Evolutionary conservation across 192 early-diverging fungal genomes (phyloP).

Genomic region (Coemansia sp.): DNA sequence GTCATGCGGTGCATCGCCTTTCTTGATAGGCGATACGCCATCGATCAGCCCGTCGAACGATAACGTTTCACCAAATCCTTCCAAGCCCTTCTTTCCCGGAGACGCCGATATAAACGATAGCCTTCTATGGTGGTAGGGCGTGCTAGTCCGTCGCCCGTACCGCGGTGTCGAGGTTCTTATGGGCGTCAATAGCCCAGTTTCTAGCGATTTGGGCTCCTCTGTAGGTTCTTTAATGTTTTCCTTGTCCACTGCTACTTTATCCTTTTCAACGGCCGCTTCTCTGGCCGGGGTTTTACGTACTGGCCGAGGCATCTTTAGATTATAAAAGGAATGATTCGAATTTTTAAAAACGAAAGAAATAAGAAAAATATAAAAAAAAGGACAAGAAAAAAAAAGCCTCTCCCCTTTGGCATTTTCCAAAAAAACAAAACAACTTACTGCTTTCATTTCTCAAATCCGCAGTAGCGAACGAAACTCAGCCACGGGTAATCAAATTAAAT

Average conservation of each 20-base stretch:
- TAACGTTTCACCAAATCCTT: conserved; percentile 1
- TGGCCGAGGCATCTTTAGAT: conserved; percentile 17
- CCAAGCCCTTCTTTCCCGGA: conserved; percentile 1
- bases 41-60: conserved; percentile 36
- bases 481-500: too few relatives aligned
- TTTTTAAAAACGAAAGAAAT: conserved; percentile 5
- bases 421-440: too few relatives aligned
- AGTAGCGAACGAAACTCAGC: too few relatives aligned
- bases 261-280: too few relatives aligned
- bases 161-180: conserved; percentile 11
- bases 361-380: not conserved
- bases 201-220: not conserved
- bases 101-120: not conserved
- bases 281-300: conserved; percentile 2
- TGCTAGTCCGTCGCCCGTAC: conserved; percentile 26
- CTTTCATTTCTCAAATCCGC: too few relatives aligned
- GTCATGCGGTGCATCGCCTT: not conserved
- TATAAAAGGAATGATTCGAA: too few relatives aligned
- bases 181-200: not conserved
- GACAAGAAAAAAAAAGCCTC: not conserved
- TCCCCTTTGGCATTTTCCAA: too few relatives aligned
- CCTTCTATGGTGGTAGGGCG: not conserved
- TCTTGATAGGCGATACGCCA: conserved; percentile 40
- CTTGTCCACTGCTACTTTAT: not conserved
- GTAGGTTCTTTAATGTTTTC: not conserved